Evolutionary conservation across 176 grass and related monocot genomes (phyloP).

Genomic region (Oryza glumipatula): DNA sequence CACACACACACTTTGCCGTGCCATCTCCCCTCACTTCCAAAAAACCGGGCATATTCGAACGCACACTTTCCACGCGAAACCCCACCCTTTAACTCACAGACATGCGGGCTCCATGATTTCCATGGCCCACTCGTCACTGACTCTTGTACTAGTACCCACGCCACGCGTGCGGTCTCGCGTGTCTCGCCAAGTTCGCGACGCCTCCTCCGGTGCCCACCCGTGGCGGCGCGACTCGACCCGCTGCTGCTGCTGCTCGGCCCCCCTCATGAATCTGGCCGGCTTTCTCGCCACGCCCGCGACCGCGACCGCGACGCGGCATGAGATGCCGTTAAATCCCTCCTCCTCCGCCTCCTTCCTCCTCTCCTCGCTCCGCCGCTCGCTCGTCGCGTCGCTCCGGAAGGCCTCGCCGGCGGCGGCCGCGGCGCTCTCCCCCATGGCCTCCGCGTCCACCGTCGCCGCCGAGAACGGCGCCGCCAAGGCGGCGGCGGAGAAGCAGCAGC

Average conservation of each 20-base stretch:
- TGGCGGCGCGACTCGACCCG: constrained; percentile 19
- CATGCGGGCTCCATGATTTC: rapidly evolving
- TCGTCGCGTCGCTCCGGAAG: constrained; percentile 42
- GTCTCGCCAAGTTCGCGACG: not conserved
- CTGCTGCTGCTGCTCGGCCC: not conserved
- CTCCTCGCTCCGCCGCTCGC: constrained; percentile 39
- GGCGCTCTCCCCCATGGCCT: constrained; percentile 38
- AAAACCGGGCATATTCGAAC: not conserved
- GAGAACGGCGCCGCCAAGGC: constrained; percentile 40
- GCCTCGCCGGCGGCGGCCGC: constrained; percentile 17
- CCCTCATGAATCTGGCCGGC: constrained; percentile 56
- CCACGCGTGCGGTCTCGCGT: not conserved
- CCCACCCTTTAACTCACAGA: not conserved
- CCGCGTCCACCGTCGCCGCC: constrained; percentile 33
- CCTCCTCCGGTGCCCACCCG: not conserved
- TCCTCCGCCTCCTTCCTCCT: not conserved
- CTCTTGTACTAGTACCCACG: not conserved
- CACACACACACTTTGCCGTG: not conserved
- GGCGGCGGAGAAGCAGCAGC: constrained; percentile 32
- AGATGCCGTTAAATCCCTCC: constrained; percentile 55
- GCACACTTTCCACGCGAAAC: not conserved
- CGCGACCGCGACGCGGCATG: constrained; percentile 25
- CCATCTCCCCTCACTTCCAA: not conserved
- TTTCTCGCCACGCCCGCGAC: constrained; percentile 2
- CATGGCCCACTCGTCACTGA: not conserved